phyloP scores from a whole-genome alignment of 768 basidiomycete genomes.

The Suillus spraguei region DNA sequence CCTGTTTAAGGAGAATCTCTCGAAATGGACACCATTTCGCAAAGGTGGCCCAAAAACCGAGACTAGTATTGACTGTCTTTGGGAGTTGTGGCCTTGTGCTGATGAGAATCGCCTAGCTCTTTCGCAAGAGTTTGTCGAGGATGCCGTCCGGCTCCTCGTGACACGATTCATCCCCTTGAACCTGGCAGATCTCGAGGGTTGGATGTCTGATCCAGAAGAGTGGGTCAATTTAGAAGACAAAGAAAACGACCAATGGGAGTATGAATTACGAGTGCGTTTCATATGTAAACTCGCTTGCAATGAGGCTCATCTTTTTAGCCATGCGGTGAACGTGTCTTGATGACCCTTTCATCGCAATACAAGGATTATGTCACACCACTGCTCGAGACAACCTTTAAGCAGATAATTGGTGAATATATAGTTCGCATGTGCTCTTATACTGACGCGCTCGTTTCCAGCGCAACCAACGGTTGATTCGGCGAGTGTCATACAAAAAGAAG shows the following conservation, averaged over 20 bases:
- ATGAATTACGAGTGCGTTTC: slow-evolving; percentile 77
- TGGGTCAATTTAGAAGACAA: slow-evolving; percentile 91
- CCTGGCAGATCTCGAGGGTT: slow-evolving; percentile 76
- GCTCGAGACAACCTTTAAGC: slow-evolving; percentile 59
- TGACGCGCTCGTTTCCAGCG: slow-evolving; percentile 25
- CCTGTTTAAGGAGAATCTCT: slow-evolving; percentile 80
- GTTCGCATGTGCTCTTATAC: background rate
- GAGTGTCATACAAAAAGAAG: slow-evolving; percentile 77
- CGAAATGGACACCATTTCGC: slow-evolving; percentile 71
- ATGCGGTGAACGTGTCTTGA: slow-evolving; percentile 90
- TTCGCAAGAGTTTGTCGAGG: slow-evolving; percentile 69
- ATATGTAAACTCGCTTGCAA: background rate
- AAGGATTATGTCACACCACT: slow-evolving; percentile 68
- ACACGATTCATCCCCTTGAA: slow-evolving; percentile 86
- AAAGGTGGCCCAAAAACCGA: slow-evolving; percentile 62
- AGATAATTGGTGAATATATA: slow-evolving; percentile 54
- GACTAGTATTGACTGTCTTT: slow-evolving; percentile 46
- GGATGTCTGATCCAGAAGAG: slow-evolving; percentile 91
- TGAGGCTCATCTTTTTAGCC: slow-evolving; percentile 51
- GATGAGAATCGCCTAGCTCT: slow-evolving; percentile 46
- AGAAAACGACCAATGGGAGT: slow-evolving; percentile 93
- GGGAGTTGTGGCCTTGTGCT: slow-evolving; percentile 10
- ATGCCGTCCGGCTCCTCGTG: slow-evolving; percentile 75
- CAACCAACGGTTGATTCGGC: slow-evolving; percentile 56
- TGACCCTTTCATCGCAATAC: slow-evolving; percentile 76